Evolutionary conservation across 306 rosid species (phyloP).

Genomic region (Ziziphus jujuba): DNA sequence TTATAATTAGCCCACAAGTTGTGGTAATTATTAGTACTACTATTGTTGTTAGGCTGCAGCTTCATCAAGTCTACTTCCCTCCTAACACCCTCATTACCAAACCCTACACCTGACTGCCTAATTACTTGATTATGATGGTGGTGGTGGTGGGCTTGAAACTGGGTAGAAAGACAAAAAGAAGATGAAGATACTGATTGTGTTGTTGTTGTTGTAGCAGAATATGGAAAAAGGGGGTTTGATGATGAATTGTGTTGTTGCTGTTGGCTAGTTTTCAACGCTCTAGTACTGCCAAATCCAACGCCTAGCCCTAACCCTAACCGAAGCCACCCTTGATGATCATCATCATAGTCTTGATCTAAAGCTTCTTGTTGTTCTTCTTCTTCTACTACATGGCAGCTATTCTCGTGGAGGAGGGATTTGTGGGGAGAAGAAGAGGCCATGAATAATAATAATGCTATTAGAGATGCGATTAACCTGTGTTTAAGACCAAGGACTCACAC

Average conservation of each 20-base stretch:
- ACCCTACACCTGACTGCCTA: neutral
- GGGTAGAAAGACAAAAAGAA: too few relatives aligned
- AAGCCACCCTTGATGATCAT: conserved; percentile 27
- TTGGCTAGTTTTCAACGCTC: too few relatives aligned
- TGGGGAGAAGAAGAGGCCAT: conserved; percentile 1
- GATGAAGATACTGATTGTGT: too few relatives aligned
- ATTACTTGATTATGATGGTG: neutral
- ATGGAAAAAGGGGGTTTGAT: too few relatives aligned
- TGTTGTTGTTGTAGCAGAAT: too few relatives aligned
- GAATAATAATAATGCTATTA: neutral
- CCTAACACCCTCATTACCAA: neutral
- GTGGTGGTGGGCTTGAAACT: too few relatives aligned
- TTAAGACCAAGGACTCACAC: too few relatives aligned
- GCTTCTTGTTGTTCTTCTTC: too few relatives aligned
- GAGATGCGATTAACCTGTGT: too few relatives aligned
- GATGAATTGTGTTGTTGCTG: too few relatives aligned
- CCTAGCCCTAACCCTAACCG: conserved; percentile 35
- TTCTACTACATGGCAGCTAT: neutral
- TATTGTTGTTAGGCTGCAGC: neutral
- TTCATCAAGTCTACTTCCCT: neutral
- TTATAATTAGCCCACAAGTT: conserved; percentile 21
- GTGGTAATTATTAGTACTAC: neutral
- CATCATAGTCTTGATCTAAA: neutral
- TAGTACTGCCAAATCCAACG: conserved; percentile 15
- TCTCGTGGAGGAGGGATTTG: neutral